Evolutionary conservation across 2,329 filamentous ascomycete genomes (phyloP), one percentile per base, ranked within the genome.

Genomic region (Fusarium buxicola): DNA sequence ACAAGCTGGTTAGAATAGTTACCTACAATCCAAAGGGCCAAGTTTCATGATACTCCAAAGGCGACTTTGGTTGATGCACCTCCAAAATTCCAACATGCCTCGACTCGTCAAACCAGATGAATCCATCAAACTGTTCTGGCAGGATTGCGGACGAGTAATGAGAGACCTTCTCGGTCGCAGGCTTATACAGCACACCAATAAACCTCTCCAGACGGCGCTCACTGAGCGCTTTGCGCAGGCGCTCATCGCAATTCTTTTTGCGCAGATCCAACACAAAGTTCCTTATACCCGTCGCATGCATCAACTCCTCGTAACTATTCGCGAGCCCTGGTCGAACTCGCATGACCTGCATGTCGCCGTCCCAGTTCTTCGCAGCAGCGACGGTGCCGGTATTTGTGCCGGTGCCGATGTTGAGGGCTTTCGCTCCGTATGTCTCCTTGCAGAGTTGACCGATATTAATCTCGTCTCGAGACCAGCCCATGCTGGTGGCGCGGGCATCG

Each of bases 51-150:
- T 55, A 65, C 45, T 59, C 61, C n/a, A 40, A 18, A 30, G 62
- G 40, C 6, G 44, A 50, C 24, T 45, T 57, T 4, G 62, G 62
- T 8, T 65, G 52, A 40, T 61, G 61, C 36, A 63, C 53, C 38
- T 63, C 62, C 32, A 55, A 48, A 11, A 48, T 52, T 6, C 45
- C 48, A 32, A 59, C 53, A 31, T 55, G 62, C 12, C 32, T 51
- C 16, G 62, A 66, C 53, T 65, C 9, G 13, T 66, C 58, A 51
- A 66, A 65, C 48, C 57, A 65, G 24, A 65, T 45, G 11, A 45
- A 65, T 10, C 52, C 48, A 55, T 65, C 61, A 39, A 63, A 65
- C 32, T 65, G 61, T 7, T 55, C 57, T 10, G 48, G 57, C 16
- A 58, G 30, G 15, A 54, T 27, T 3, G 62, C 57, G 31, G 57